Conservation (phyloP, 306 rosid species). For the Trifolium fragiferum region DNA sequence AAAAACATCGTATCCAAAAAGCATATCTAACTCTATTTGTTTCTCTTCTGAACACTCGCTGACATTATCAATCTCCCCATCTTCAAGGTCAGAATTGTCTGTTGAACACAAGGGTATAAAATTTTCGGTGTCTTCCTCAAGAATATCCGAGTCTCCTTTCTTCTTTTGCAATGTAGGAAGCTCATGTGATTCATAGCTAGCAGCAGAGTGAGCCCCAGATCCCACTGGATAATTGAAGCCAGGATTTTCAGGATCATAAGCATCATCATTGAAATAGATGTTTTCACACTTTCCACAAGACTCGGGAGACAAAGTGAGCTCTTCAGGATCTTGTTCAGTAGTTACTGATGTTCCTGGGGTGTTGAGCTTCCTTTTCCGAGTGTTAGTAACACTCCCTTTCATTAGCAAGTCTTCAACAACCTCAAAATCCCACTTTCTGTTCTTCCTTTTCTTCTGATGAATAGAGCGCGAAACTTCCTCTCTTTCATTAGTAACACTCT, state of each 20-base stretch:
- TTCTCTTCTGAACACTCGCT: constrained; percentile 15
- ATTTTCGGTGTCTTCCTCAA: constrained; percentile 34
- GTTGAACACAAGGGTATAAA: constrained; percentile 52
- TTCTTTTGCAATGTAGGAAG: constrained; percentile 33
- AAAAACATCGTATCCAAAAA: background rate
- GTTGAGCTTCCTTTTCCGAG: constrained; percentile 27
- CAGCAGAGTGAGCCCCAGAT: constrained; percentile 1
- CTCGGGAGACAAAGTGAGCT: constrained; percentile 25
- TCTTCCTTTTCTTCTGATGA: background rate
- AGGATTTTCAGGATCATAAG: constrained; percentile 45
- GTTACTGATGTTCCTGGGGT: constrained; percentile 17
- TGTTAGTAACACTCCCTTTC: constrained; percentile 33
- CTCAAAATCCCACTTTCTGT: background rate
- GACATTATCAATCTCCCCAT: constrained; percentile 25
- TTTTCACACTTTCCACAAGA: constrained; percentile 14
- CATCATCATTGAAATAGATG: constrained; percentile 31
- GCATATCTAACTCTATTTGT: constrained; percentile 15
- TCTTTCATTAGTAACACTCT: too few relatives aligned
- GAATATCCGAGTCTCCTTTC: constrained; percentile 14
- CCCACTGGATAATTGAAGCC: constrained; percentile 35
- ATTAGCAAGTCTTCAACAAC: background rate
- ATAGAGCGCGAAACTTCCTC: constrained; percentile 4
- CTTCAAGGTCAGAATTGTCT: constrained; percentile 42
- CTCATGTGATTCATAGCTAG: constrained; percentile 29
- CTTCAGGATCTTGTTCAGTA: constrained; percentile 31